Conservation (phyloP, 176 grass and related monocot species). For the Areca catechu region DNA sequence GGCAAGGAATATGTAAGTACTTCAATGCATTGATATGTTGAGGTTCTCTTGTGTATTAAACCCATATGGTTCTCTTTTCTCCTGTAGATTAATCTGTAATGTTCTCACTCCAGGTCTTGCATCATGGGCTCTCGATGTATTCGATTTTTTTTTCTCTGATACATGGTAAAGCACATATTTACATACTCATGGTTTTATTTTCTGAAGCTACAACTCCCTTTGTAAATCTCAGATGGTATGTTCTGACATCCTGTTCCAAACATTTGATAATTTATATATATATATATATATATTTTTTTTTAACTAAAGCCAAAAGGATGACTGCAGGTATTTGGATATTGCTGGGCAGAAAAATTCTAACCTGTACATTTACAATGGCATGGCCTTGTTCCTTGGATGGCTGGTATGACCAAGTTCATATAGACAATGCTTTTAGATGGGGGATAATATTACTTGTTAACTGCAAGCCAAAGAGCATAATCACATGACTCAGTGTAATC, state of each 20-base stretch:
- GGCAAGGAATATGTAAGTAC: conserved; percentile 85
- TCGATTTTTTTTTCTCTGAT: conserved; percentile 60
- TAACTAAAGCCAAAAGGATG: neutral
- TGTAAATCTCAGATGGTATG: conserved; percentile 93
- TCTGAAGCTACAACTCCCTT: conserved; percentile 79
- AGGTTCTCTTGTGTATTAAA: neutral
- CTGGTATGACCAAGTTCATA: conserved; percentile 32
- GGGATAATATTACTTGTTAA: too few relatives aligned
- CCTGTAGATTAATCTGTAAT: too few relatives aligned
- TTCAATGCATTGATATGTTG: neutral
- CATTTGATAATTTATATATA: neutral
- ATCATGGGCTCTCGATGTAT: conserved; percentile 79
- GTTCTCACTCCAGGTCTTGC: conserved; percentile 43
- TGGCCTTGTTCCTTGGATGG: conserved; percentile 75
- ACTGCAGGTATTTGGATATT: conserved; percentile 63
- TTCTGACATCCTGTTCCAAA: neutral
- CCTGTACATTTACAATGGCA: conserved; percentile 63
- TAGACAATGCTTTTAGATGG: too few relatives aligned
- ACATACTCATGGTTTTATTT: conserved; percentile 82
- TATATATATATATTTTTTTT: neutral
- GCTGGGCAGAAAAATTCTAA: conserved; percentile 45
- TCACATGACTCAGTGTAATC: too few relatives aligned
- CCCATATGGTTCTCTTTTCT: too few relatives aligned
- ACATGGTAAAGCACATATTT: conserved; percentile 69
- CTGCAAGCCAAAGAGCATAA: too few relatives aligned